Base-by-base conservation (phyloP, 768 basidiomycete species). In the Mycena kentingensis region DNA sequence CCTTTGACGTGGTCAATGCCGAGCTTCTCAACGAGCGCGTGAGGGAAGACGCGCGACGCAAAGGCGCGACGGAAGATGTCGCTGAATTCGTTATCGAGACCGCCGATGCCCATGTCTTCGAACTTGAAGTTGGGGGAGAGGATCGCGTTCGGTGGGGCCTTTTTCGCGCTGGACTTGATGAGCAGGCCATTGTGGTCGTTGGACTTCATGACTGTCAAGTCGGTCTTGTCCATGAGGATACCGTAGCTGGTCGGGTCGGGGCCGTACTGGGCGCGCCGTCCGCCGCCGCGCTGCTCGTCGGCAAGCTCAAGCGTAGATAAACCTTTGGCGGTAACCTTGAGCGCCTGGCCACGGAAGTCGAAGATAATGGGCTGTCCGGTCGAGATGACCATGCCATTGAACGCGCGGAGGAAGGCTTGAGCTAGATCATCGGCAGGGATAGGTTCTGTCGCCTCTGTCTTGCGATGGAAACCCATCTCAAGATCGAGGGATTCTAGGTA, bases 91-190 rank as follows among this genome's bases (percentile, higher is more conserved):
- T 83, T 77, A 68, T 99, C 97, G 28, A 99, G 77, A 64, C 97
- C 97, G 64, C 97, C 97, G 63, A 99, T 98, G 16, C 97, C 97
- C 96, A 99, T 98, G 68, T 99, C 97, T 65, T 96, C 91, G 57
- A 99, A 99, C 70, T 97, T 98, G 82, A 99, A 99, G 71, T 98
- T 98, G 1, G 97, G 93, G 0, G 93, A 87, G 10, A 99, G 80
- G 60, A 99, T 96, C 1, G 97, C 93, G 66, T 98, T 98, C 6
- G 94, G 84, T 5, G 93, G 86, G 0, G 91, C 84, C 93, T 90
- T 91, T 70, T 89, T 97, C 3, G 89, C 84, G 59, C 90, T 93
- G 25, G 91, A 86, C 73, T 94, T 98, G 64, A 99, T 76, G 73
- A 89, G 95, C 70, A 99, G 93, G 5, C 77, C 66, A 63, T 88